Conservation (phyloP, 1,284 basidiomycete genomes). For the Cryptococcus depauperatus region DNA sequence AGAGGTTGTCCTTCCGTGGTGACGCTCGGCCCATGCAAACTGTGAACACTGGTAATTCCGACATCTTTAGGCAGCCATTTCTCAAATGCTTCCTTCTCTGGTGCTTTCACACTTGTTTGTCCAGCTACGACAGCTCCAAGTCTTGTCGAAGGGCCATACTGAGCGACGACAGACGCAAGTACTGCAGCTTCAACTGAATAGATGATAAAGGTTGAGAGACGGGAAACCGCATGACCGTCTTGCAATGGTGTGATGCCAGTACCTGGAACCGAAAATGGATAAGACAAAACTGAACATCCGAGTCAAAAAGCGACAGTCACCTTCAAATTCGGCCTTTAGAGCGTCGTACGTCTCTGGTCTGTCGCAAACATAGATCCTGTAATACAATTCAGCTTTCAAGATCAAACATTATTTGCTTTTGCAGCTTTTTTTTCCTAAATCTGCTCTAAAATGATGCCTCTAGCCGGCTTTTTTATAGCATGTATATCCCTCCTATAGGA, state of each 20-base stretch:
- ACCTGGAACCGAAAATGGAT: no score
- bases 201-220: constrained; percentile 78
- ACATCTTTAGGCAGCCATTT: constrained; percentile 76
- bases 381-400: background rate
- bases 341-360: constrained; percentile 64
- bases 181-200: constrained; percentile 93
- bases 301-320: no score
- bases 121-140: constrained; percentile 85
- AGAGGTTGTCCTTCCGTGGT: constrained; percentile 86
- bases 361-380: constrained; percentile 87
- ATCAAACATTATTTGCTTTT: no score
- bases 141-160: constrained; percentile 93
- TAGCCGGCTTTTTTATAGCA: no score
- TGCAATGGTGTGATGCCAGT: constrained; percentile 56
- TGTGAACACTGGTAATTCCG: constrained; percentile 87
- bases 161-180: constrained; percentile 70
- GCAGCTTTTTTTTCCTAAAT: no score
- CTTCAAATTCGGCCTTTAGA: constrained; percentile 57
- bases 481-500: no score
- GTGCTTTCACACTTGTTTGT: constrained; percentile 95
- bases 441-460: constrained; percentile 4
- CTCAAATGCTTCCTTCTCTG: constrained; percentile 86
- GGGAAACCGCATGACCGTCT: constrained; percentile 78
- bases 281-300: background rate
- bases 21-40: constrained; percentile 87